Evolutionary conservation across 73 alveolate species (phyloP).

Genomic region (Durusdinium trenchii): DNA sequence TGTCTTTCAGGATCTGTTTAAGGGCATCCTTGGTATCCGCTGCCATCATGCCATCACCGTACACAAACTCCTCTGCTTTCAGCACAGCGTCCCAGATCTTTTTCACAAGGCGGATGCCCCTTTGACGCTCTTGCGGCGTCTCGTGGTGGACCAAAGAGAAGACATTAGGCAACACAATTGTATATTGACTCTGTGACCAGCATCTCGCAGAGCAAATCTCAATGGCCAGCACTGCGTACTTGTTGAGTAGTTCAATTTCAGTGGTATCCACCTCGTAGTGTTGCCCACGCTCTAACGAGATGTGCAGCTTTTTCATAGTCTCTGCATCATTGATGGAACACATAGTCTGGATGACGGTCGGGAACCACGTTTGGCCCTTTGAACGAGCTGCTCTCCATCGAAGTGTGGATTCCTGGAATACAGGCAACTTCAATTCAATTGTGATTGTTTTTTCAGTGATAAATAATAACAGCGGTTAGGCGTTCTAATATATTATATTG

Average conservation of each 20-base stretch:
- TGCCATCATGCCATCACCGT: neutral
- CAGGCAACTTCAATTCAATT: neutral
- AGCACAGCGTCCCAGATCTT: neutral
- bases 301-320: neutral
- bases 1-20: neutral
- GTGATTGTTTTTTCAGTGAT: neutral
- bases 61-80: neutral
- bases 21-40: neutral
- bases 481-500: neutral
- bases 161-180: neutral
- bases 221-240: neutral
- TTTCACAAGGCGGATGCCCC: neutral
- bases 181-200: neutral
- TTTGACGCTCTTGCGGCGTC: neutral
- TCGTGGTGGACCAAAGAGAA: neutral
- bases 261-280: neutral
- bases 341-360: neutral
- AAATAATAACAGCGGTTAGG: neutral
- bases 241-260: neutral
- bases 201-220: neutral
- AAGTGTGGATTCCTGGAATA: neutral
- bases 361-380: neutral
- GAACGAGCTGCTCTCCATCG: conserved; percentile 19
- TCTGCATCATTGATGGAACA: neutral
- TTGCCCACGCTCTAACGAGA: neutral